Conservation (phyloP, 306 rosid genomes). For the Vigna mungo region DNA sequence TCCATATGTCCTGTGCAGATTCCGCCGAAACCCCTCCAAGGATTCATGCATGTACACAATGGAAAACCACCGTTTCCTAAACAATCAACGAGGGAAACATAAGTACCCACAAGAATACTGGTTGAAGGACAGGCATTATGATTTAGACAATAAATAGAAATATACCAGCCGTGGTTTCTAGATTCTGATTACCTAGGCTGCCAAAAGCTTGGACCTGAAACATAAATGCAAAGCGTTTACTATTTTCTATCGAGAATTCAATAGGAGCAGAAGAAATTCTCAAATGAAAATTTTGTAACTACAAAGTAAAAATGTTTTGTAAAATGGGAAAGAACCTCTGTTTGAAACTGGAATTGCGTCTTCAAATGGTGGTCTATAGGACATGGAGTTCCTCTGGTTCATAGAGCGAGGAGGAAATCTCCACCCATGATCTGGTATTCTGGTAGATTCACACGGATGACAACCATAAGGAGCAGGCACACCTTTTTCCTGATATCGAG, state of each 20-base stretch:
- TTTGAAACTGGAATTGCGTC: constrained; percentile 74
- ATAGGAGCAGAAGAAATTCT: neutral
- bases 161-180: constrained; percentile 50
- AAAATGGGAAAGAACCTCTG: constrained; percentile 60
- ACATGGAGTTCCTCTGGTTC: constrained; percentile 68
- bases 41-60: constrained; percentile 48
- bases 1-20: constrained; percentile 46
- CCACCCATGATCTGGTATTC: constrained; percentile 77
- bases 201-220: constrained; percentile 87
- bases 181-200: constrained; percentile 69
- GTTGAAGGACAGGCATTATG: neutral
- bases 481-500: constrained; percentile 67
- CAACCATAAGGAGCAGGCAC: constrained; percentile 65
- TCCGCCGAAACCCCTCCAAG: constrained; percentile 45
- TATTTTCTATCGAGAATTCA: constrained; percentile 6
- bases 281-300: neutral
- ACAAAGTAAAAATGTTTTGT: neutral
- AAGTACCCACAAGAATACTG: constrained; percentile 10
- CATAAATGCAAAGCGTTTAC: constrained; percentile 31
- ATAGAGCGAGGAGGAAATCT: constrained; percentile 76
- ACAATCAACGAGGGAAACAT: constrained; percentile 34
- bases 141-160: neutral
- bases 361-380: constrained; percentile 81
- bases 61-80: constrained; percentile 42
- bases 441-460: constrained; percentile 75